Conservation (phyloP, 768 basidiomycete genomes). For the Ramaria sp. region DNA sequence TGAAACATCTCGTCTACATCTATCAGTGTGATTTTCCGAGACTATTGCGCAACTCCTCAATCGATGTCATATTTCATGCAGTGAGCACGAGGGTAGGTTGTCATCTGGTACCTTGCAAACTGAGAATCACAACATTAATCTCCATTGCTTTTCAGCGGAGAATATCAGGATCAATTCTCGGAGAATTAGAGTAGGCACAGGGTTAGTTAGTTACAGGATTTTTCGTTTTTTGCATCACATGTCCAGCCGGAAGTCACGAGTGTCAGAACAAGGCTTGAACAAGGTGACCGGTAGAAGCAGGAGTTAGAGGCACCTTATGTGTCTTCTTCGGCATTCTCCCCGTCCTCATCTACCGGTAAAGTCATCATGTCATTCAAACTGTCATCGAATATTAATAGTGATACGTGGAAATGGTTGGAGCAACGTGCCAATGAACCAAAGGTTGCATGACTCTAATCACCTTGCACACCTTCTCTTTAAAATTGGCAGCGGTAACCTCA, state of each 20-base stretch:
- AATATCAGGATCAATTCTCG: slow-evolving; percentile 5
- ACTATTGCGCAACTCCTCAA: background rate
- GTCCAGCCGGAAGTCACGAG: background rate
- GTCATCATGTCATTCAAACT: slow-evolving; percentile 71
- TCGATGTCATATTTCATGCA: background rate
- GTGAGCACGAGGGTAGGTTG: too few species aligned
- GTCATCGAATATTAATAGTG: background rate
- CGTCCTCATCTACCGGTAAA: slow-evolving; percentile 27
- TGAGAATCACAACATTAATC: background rate
- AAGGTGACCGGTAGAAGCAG: background rate
- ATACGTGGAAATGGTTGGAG: background rate
- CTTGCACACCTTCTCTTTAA: slow-evolving; percentile 48
- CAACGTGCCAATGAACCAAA: slow-evolving; percentile 65
- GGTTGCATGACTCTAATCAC: slow-evolving; percentile 51
- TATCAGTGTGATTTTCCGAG: background rate
- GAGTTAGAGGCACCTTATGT: background rate
- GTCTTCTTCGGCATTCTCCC: slow-evolving; percentile 11
- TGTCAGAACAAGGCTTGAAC: background rate
- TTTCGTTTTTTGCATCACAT: background rate
- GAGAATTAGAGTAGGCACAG: slow-evolving; percentile 1
- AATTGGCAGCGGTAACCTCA: slow-evolving; percentile 56
- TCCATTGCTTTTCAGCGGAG: background rate
- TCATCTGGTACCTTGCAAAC: too few species aligned
- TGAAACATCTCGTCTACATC: background rate
- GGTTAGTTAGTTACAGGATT: background rate